Base-by-base conservation (phyloP, 2,329 filamentous ascomycete genomes). In the Cladosporium halotolerans region DNA sequence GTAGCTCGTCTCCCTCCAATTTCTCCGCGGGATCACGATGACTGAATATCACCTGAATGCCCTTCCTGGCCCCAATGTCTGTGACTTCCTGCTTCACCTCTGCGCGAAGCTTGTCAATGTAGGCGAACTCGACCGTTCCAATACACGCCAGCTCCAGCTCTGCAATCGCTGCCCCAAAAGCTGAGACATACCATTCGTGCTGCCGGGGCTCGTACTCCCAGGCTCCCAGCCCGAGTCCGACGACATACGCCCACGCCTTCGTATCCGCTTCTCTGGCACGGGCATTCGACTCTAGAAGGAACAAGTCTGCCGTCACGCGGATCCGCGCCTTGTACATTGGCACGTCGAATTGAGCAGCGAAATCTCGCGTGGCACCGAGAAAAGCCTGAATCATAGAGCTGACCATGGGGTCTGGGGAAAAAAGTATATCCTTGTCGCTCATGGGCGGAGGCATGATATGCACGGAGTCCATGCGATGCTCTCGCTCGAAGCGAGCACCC, bases 161-260 rank as follows among this genome's bases (percentile, higher is more conserved):
- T 5, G 31, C 18, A n/a, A 68, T 52, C 2, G 59, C 57, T 28
- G 53, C 53, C 0, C 57, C 53, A 47, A 64, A 68, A 3, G 61
- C 58, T 14, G 63, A 47, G n/a, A 67, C 49, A 41, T 63, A 68
- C 28, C 55, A 52, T 11, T 58, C 53, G 2, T 57, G 51, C 44
- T 67, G 66, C 14, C 49, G 36, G 2, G 34, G 31, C 33, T 56
- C 32, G n/a, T 54, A 32, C 46, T 63, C 55, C 66, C 66, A 69
- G 4, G 68, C 66, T n/a, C 66, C 66, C 4, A 69, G 57, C 1
- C 66, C 66, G 1, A 69, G 57, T 2, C 65, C 66, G 3, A 66
- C 63, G 8, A 67, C 61, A 34, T 68, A 66, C 9, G 63, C 57
- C 23, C 62, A 63, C 3, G 64, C 65, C 13, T 51, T 59, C 48